Conservation (phyloP, 2,329 filamentous ascomycete genomes). For the Albifimbria verrucaria region DNA sequence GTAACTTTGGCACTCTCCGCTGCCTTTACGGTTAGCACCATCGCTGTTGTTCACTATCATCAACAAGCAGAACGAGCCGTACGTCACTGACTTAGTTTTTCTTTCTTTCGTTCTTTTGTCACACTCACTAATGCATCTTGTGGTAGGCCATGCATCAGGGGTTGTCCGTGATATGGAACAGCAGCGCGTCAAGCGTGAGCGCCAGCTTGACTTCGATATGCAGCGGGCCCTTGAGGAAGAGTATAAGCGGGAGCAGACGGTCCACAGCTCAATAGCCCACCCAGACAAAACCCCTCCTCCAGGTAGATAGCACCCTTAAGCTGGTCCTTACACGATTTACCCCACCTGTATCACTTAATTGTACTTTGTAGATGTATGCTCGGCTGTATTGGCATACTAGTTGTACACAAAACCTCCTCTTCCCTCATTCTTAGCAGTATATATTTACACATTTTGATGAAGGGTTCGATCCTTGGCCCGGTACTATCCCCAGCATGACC, state of each 20-base stretch:
- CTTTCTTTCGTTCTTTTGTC: background rate
- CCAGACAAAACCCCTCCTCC: constrained; percentile 15
- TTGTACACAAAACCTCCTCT: constrained; percentile 1
- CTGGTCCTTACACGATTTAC: background rate
- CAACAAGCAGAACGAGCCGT: constrained; percentile 83
- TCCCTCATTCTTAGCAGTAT: background rate
- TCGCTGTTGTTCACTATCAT: constrained; percentile 84
- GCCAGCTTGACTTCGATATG: constrained; percentile 92
- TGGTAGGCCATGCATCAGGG: constrained; percentile 86
- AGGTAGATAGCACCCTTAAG: constrained; percentile 17
- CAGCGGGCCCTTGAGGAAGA: constrained; percentile 82
- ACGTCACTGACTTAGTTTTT: constrained; percentile 28
- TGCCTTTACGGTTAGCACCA: constrained; percentile 69
- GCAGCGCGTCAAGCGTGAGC: constrained; percentile 83
- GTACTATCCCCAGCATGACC: constrained; percentile 5
- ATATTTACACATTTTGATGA: background rate
- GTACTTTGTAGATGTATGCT: background rate
- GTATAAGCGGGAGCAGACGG: constrained; percentile 84
- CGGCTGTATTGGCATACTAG: background rate
- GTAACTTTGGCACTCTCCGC: constrained; percentile 77
- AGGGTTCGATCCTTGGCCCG: background rate
- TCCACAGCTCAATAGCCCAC: constrained; percentile 43
- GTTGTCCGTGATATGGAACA: constrained; percentile 94
- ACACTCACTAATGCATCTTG: background rate
- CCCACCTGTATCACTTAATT: background rate